A percentile compares a stretch with the other conserved stretches of the same genome.
Conservation (phyloP, 2,329 filamentous ascomycete species). For the Lasiodiplodia gonubiensis region DNA sequence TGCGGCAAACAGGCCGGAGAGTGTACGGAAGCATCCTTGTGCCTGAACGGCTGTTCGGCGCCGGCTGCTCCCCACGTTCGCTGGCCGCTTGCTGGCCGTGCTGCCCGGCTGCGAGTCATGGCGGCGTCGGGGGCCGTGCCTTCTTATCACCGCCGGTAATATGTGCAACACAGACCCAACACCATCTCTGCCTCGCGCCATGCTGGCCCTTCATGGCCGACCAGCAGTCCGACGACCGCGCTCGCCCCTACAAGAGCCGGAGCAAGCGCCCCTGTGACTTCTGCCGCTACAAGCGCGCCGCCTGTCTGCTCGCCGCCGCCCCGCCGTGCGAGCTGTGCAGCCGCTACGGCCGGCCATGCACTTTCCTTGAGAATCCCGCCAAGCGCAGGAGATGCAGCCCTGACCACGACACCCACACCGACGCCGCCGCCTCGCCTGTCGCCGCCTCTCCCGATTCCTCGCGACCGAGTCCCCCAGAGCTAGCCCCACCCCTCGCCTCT, state of each 20-base stretch:
- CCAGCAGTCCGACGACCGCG: constrained; percentile 13
- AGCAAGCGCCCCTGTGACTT: constrained; percentile 54
- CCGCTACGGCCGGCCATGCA: constrained; percentile 52
- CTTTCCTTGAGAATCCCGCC: constrained; percentile 50
- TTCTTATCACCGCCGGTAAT: neutral
- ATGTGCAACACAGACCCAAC: neutral
- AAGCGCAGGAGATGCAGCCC: constrained; percentile 39
- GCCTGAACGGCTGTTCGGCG: constrained; percentile 1
- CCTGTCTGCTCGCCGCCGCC: constrained; percentile 50
- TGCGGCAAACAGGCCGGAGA: constrained; percentile 35
- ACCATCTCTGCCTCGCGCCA: neutral
- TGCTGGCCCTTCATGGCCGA: constrained; percentile 15
- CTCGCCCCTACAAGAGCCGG: constrained; percentile 41
- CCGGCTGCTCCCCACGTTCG: constrained; percentile 10
- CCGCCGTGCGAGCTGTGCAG: constrained; percentile 53
- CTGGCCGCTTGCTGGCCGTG: neutral
- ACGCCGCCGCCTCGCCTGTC: neutral
- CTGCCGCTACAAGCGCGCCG: constrained; percentile 53
- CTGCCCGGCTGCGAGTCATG: neutral
- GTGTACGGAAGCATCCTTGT: constrained; percentile 21
- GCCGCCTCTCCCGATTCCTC: neutral
- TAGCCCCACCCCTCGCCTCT: neutral
- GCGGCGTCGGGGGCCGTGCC: neutral
- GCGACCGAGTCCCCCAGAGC: neutral
- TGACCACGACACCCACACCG: constrained; percentile 17